Evolutionary conservation across 2,329 filamentous ascomycete species (phyloP).

Genomic region (Penicillium verrucosum): DNA sequence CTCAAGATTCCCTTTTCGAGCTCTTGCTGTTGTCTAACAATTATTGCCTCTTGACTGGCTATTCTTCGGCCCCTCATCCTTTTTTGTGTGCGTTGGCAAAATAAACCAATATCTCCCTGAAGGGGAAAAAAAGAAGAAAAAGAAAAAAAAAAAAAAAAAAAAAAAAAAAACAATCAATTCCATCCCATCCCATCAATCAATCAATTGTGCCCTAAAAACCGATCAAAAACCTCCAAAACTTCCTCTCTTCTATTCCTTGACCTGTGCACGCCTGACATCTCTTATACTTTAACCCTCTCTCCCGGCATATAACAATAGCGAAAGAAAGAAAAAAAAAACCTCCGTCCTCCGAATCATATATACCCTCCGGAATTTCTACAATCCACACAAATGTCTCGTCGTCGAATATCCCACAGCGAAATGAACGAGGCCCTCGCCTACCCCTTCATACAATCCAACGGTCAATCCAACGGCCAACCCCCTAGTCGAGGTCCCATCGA

Average conservation of each 20-base stretch:
- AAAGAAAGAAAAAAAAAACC: neutral
- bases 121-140: slow-evolving; percentile 4
- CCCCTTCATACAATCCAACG: slow-evolving; percentile 28
- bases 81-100: slow-evolving; percentile 16
- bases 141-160: neutral
- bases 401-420: slow-evolving; percentile 38
- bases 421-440: slow-evolving; percentile 37
- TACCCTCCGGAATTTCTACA: slow-evolving; percentile 5
- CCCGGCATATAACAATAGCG: slow-evolving; percentile 11
- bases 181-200: too few relatives aligned
- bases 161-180: neutral
- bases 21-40: slow-evolving; percentile 12
- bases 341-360: neutral
- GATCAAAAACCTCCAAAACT: neutral
- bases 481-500: slow-evolving; percentile 40
- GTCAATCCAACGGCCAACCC: slow-evolving; percentile 20
- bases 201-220: neutral
- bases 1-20: slow-evolving; percentile 18
- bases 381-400: slow-evolving; percentile 32
- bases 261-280: neutral
- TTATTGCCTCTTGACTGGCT: slow-evolving; percentile 14
- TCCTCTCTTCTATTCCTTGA: neutral
- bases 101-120: neutral
- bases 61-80: slow-evolving; percentile 12
- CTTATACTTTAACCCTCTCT: neutral